A percentile compares a stretch with the other conserved stretches of the same genome.
phyloP scores from a whole-genome alignment of 371 early-diverging fungal genomes.

The Actinomucor elegans region DNA sequence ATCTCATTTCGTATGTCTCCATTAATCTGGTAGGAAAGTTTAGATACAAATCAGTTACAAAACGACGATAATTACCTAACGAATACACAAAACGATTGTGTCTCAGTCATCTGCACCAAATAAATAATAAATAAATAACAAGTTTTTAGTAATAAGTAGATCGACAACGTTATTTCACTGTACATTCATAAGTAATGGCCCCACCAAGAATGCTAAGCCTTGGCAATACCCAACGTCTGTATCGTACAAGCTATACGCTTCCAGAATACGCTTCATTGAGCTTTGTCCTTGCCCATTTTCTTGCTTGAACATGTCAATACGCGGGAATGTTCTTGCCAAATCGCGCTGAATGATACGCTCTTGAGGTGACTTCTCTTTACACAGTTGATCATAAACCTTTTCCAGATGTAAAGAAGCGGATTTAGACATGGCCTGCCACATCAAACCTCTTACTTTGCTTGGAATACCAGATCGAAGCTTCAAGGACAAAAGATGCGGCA shows the following conservation, averaged over 20 bases:
- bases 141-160: too few species aligned
- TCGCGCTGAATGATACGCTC: constrained; percentile 90
- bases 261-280: constrained; percentile 77
- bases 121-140: too few species aligned
- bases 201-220: constrained; percentile 93
- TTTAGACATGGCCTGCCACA: constrained; percentile 92
- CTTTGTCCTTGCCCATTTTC: constrained; percentile 86
- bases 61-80: constrained; percentile 66
- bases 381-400: constrained; percentile 78
- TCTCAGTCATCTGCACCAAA: constrained; percentile 82
- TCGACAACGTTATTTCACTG: not conserved
- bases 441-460: constrained; percentile 76
- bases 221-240: constrained; percentile 95
- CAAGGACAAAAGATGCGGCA: constrained; percentile 62
- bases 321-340: constrained; percentile 89
- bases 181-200: constrained; percentile 88
- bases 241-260: constrained; percentile 91
- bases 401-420: constrained; percentile 77
- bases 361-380: constrained; percentile 78
- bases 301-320: constrained; percentile 80
- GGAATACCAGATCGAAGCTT: constrained; percentile 86
- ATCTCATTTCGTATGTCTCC: constrained; percentile 87
- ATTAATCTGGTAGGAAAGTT: constrained; percentile 59
- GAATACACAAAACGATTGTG: constrained; percentile 89
- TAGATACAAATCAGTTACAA: too few species aligned